Percentiles rank a stretch among this genome's conserved stretches.
Evolutionary conservation across 306 rosid species (phyloP).

Genomic region (Ziziphus jujuba): DNA sequence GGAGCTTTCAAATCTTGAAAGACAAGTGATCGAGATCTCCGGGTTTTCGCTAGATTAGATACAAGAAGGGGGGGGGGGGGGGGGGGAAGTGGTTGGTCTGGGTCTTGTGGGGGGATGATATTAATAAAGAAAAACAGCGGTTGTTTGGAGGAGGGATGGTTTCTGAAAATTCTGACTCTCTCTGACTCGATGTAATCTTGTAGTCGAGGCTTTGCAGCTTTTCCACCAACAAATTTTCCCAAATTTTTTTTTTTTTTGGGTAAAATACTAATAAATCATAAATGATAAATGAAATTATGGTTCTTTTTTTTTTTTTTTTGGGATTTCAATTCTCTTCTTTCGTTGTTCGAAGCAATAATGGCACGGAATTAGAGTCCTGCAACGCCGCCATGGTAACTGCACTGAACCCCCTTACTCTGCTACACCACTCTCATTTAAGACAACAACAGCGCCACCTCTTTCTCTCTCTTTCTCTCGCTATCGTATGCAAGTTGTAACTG

Average conservation of each 20-base stretch:
- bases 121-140: neutral
- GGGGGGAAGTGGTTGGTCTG: no score
- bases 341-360: conserved; percentile 64
- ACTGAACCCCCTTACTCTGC: conserved; percentile 23
- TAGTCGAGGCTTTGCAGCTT: conserved; percentile 52
- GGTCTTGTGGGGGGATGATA: conserved; percentile 4
- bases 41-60: conserved; percentile 22
- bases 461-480: conserved; percentile 27
- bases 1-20: neutral
- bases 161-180: conserved; percentile 17
- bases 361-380: conserved; percentile 92
- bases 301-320: neutral
- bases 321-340: conserved; percentile 31
- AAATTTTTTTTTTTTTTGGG: neutral
- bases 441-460: conserved; percentile 22
- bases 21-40: conserved; percentile 21
- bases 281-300: neutral
- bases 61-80: no score
- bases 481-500: conserved; percentile 11
- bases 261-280: conserved; percentile 7
- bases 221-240: conserved; percentile 28
- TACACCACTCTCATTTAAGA: conserved; percentile 33
- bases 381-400: conserved; percentile 99
- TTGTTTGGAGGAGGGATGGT: neutral
- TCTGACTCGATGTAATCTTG: conserved; percentile 38